Conservation (phyloP, 768 basidiomycete genomes). For the Trametes maxima region DNA sequence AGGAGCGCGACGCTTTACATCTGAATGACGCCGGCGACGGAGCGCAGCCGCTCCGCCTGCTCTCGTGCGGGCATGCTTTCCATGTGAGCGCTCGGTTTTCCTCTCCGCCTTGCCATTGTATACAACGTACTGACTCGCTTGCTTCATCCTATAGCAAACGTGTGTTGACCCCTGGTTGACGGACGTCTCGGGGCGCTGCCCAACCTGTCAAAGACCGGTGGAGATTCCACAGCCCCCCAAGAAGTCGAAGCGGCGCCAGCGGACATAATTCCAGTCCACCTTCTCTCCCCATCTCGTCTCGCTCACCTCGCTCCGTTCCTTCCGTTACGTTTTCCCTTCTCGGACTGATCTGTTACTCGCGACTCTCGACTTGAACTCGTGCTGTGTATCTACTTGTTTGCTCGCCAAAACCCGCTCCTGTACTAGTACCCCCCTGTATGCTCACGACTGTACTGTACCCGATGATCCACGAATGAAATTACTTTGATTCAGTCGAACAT, state of each 20-base stretch:
- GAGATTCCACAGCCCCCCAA: conserved; percentile 37
- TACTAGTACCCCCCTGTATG: no score
- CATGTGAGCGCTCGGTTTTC: conserved; percentile 58
- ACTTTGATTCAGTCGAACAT: no score
- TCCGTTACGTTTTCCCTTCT: neutral
- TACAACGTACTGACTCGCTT: conserved; percentile 14
- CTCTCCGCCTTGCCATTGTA: neutral
- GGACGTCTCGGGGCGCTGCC: conserved; percentile 85
- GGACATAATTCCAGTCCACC: neutral
- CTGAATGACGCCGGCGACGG: conserved; percentile 76
- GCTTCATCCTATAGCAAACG: conserved; percentile 52
- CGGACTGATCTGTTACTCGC: neutral
- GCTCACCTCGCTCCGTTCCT: neutral
- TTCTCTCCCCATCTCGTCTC: neutral
- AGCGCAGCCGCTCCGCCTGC: conserved; percentile 71
- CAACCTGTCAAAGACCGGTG: conserved; percentile 80
- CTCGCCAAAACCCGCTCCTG: neutral
- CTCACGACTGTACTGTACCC: no score
- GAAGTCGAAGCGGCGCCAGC: conserved; percentile 22
- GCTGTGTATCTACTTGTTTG: neutral
- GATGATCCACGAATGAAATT: no score
- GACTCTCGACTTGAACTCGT: neutral
- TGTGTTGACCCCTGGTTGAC: conserved; percentile 90
- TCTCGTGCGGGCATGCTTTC: conserved; percentile 86
- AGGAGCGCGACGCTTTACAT: conserved; percentile 46